Conservation (phyloP, 108 stramenopile genomes). For the Conticribra weissflogii region DNA sequence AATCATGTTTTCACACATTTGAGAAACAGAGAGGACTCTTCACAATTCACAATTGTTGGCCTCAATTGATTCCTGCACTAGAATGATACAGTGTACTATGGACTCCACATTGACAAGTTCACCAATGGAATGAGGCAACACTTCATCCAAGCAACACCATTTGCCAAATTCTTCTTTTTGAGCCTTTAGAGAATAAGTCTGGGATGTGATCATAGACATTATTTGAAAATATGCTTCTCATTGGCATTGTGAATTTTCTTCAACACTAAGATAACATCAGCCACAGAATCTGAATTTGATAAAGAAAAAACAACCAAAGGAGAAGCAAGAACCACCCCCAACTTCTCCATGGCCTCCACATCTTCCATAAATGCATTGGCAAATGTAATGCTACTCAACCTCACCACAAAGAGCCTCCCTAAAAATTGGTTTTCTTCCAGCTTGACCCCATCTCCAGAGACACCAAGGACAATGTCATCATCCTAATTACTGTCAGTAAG, state of each 20-base stretch:
- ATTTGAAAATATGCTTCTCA: conserved; percentile 85
- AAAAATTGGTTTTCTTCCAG: conserved; percentile 59
- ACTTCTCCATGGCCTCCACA: conserved; percentile 70
- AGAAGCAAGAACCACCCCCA: conserved; percentile 59
- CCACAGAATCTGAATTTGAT: conserved; percentile 11
- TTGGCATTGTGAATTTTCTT: conserved; percentile 70
- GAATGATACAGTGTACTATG: conserved; percentile 69
- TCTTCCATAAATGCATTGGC: conserved; percentile 71
- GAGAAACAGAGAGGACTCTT: conserved; percentile 56
- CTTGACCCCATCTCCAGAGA: conserved; percentile 51
- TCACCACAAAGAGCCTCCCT: conserved; percentile 63
- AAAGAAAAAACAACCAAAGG: conserved; percentile 14
- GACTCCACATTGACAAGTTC: conserved; percentile 65
- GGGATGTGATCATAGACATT: conserved; percentile 66
- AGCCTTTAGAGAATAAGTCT: conserved; percentile 62
- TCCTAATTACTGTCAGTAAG: conserved; percentile 86
- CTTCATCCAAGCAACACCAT: conserved; percentile 62
- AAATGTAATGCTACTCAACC: conserved; percentile 37
- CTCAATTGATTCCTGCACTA: conserved; percentile 72
- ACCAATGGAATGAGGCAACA: conserved; percentile 75
- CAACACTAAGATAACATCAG: conserved; percentile 56
- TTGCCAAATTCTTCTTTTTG: conserved; percentile 77
- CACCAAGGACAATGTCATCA: conserved; percentile 52
- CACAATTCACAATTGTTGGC: conserved; percentile 66
- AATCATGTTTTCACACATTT: conserved; percentile 53